Evolutionary conservation across 306 rosid genomes (phyloP).

Genomic region (Quercus dentata): DNA sequence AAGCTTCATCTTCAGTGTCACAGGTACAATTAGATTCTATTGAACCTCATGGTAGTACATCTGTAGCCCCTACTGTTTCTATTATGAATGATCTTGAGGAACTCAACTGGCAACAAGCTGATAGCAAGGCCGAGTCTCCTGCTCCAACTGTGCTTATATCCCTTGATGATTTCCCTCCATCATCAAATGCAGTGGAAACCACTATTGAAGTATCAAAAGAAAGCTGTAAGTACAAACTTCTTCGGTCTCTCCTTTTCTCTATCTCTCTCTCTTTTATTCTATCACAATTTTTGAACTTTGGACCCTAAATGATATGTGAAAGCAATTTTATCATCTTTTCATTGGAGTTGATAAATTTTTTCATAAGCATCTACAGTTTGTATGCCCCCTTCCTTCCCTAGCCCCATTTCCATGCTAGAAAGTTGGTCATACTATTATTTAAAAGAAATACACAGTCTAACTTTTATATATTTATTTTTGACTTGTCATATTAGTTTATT

Average conservation of each 20-base stretch:
- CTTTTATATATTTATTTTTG: neutral
- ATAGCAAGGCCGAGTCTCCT: conserved; percentile 15
- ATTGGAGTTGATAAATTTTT: neutral
- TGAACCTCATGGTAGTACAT: conserved; percentile 26
- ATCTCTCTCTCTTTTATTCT: neutral
- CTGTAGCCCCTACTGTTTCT: conserved; percentile 24
- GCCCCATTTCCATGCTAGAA: neutral
- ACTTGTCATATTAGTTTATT: neutral
- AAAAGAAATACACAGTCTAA: neutral
- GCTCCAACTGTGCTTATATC: conserved; percentile 8
- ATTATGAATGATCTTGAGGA: conserved; percentile 42
- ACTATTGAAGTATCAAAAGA: conserved; percentile 42
- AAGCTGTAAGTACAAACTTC: conserved; percentile 50
- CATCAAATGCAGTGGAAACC: conserved; percentile 28
- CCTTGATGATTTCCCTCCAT: conserved; percentile 21
- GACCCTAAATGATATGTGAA: neutral
- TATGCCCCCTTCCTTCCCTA: neutral
- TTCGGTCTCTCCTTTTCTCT: conserved; percentile 10
- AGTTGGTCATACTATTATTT: neutral
- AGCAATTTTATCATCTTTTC: neutral
- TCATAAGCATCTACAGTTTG: neutral
- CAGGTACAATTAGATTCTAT: conserved; percentile 22
- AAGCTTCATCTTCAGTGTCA: conserved; percentile 31
- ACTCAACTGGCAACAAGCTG: conserved; percentile 44
- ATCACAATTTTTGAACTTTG: neutral